Evolutionary conservation across 768 basidiomycete species (phyloP).

Genomic region (Cyathus striatus): DNA sequence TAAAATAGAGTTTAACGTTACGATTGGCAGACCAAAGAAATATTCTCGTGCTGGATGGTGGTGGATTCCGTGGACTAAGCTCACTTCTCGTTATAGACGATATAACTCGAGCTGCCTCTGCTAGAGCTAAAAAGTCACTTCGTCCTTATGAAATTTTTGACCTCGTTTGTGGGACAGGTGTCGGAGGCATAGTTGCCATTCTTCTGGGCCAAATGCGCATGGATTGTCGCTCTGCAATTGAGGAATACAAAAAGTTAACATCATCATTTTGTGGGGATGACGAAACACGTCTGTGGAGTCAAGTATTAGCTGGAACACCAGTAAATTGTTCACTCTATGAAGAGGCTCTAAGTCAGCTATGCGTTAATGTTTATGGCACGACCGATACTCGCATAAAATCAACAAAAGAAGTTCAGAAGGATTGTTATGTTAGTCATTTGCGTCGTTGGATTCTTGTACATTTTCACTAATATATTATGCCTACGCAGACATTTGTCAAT

Average conservation of each 20-base stretch:
- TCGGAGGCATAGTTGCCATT: constrained; percentile 19
- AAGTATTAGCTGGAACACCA: constrained; percentile 8
- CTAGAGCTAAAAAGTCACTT: constrained; percentile 10
- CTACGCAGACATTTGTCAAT: constrained; percentile 14
- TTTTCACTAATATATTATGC: not conserved
- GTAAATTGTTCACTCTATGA: constrained; percentile 1
- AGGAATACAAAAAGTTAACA: constrained; percentile 13
- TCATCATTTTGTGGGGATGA: constrained; percentile 9
- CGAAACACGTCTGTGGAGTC: constrained; percentile 11
- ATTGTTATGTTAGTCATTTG: not conserved
- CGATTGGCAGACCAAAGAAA: constrained; percentile 7
- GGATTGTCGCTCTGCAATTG: constrained; percentile 17
- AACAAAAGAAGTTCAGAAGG: too few relatives aligned
- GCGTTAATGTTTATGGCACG: too few relatives aligned
- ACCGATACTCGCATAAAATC: too few relatives aligned
- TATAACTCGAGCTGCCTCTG: constrained; percentile 13
- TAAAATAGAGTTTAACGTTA: too few relatives aligned
- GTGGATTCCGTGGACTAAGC: constrained; percentile 18
- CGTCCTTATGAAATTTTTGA: constrained; percentile 23
- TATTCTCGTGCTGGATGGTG: constrained; percentile 20
- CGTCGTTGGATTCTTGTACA: not conserved
- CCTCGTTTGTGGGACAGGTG: constrained; percentile 21
- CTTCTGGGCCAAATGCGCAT: constrained; percentile 21
- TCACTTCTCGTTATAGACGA: constrained; percentile 16
- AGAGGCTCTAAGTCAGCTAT: too few relatives aligned